Base-by-base conservation (phyloP, 2,329 filamentous ascomycete genomes). In the Microdochium trichocladiopsis region DNA sequence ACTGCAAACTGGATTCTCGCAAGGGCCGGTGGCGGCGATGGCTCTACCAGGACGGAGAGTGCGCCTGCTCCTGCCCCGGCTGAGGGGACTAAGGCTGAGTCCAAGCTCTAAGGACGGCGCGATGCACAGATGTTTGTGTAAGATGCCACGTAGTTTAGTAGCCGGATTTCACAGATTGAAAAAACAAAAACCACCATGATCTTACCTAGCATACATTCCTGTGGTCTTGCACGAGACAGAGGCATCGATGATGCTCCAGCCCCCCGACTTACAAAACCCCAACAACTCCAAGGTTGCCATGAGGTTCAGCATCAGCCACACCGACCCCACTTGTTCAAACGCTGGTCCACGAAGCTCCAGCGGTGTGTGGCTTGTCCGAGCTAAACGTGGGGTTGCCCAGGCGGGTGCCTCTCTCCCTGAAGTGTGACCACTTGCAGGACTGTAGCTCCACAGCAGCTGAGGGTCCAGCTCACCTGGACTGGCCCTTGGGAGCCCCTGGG, bases 1-100 rank as follows among this genome's bases (percentile, higher is more conserved):
- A 73, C 89, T 4, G 76, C 72, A 3, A 76, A 80, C 53, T 91
- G 87, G 86, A 82, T 90, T 52, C 63, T 88, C 54, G 73, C 73
- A 58, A 69, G 75, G 52, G 50, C 50, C 33, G 18, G 41, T 22
- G 41, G 41, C 21, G 18, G 21, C 3, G 18, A 18, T 22, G 56
- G 45, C 14, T 51, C 25, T 50, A 18, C 4, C 55, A 14, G 21
- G 50, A 54, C 33, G 24, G 53, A 23, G 4, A 28, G 16, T 25
- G 37, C 48, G 25, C 25, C 43, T 18, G 48, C 51, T 4, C 52
- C 54, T 5, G 57, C 54, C 48, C 14, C 63, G 22, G 23, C 47
- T 37, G 33, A 37, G 33, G 33, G 5, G 12, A 37, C 33, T 4
- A 37, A 37, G 41, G 47, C 14, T n/a, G 47, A 25, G 24, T 48